Conservation (phyloP, 2,329 filamentous ascomycete species). For the Fusarium tjaetaba region DNA sequence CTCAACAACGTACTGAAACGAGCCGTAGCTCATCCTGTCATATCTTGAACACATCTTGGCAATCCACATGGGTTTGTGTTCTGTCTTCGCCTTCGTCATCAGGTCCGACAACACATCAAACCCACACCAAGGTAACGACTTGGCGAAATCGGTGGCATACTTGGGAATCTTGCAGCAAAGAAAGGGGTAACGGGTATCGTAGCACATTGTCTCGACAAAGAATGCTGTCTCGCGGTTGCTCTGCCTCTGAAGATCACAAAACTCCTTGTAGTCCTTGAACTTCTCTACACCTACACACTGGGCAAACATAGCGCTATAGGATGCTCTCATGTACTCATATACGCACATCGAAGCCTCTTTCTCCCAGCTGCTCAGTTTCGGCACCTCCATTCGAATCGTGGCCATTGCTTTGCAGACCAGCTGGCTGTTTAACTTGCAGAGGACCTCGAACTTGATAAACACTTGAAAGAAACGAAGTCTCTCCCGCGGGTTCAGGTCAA, state of each 20-base stretch:
- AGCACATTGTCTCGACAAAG: neutral
- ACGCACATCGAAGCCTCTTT: neutral
- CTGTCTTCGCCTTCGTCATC: neutral
- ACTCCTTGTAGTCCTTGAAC: neutral
- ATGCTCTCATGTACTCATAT: neutral
- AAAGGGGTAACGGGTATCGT: neutral
- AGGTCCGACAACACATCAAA: neutral
- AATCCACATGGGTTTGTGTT: neutral
- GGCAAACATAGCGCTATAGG: neutral
- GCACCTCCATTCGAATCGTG: too few species aligned
- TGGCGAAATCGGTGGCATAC: fast-evolving
- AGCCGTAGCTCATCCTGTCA: neutral
- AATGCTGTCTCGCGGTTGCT: neutral
- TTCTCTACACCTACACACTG: neutral
- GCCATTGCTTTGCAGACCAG: neutral
- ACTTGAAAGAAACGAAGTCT: neutral
- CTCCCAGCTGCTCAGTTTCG: neutral
- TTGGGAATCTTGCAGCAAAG: fast-evolving
- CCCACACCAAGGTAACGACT: neutral
- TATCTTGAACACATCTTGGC: neutral
- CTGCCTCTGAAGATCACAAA: neutral
- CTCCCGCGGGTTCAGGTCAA: neutral
- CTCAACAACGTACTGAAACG: neutral
- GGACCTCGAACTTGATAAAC: neutral
- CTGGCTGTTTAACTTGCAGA: neutral